Evolutionary conservation across 1,139 yeast species (phyloP).

Genomic region (Sugiyamaella pinicola): DNA sequence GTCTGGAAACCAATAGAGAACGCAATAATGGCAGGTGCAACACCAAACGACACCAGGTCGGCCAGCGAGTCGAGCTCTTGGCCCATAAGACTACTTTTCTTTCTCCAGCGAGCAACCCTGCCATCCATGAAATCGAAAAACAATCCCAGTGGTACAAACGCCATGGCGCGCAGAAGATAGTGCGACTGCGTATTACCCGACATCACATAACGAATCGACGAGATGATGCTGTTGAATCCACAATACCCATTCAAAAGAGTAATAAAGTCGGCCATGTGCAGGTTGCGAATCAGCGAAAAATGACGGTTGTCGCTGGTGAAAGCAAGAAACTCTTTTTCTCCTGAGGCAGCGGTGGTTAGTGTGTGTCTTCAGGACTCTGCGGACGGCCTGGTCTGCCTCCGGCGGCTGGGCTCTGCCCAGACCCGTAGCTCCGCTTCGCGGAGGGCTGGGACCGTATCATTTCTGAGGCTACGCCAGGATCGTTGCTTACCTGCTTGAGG

Average conservation of each 20-base stretch:
- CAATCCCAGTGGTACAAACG: slow-evolving; percentile 82
- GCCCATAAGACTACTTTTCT: slow-evolving; percentile 91
- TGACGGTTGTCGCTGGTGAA: slow-evolving; percentile 79
- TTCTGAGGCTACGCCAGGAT: no score
- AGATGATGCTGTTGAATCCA: slow-evolving; percentile 87
- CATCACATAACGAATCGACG: slow-evolving; percentile 69
- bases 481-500: slow-evolving; percentile 33
- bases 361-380: not conserved
- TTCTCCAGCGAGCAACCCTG: slow-evolving; percentile 90
- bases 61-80: slow-evolving; percentile 97
- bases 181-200: slow-evolving; percentile 34
- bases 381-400: not conserved
- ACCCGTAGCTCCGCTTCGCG: not conserved
- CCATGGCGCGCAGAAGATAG: slow-evolving; percentile 86
- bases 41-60: slow-evolving; percentile 89
- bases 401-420: not conserved
- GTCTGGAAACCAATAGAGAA: slow-evolving; percentile 88
- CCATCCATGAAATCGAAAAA: slow-evolving; percentile 97
- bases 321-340: slow-evolving; percentile 71
- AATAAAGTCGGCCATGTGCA: slow-evolving; percentile 94
- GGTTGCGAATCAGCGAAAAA: slow-evolving; percentile 45
- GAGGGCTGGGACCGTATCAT: not conserved
- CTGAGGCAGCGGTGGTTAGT: slow-evolving; percentile 17
- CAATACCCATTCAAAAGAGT: slow-evolving; percentile 77
- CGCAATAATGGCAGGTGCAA: slow-evolving; percentile 90